Evolutionary conservation across 768 basidiomycete species (phyloP).

Genomic region (Kwoniella dejecticola): DNA sequence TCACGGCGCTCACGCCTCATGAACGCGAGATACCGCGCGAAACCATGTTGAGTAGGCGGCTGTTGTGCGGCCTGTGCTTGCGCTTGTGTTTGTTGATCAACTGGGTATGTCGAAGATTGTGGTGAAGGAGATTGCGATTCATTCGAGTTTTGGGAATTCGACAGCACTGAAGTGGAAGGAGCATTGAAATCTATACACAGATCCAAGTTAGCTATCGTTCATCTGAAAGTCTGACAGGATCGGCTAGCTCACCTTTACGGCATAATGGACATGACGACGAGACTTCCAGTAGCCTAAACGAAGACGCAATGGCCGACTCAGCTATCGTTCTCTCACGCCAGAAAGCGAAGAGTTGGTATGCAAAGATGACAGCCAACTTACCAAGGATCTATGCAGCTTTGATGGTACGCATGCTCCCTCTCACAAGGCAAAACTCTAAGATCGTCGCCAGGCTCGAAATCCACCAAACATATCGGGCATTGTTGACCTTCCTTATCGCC

Average conservation of each 20-base stretch:
- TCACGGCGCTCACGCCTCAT: slow-evolving; percentile 44
- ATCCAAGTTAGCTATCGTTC: neutral
- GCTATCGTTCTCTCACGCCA: neutral
- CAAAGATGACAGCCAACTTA: slow-evolving; percentile 26
- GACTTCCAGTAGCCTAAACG: slow-evolving; percentile 78
- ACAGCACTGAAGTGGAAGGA: slow-evolving; percentile 15
- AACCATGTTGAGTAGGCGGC: slow-evolving; percentile 43
- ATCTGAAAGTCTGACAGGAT: neutral
- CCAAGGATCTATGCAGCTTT: slow-evolving; percentile 78
- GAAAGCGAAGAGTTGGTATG: neutral
- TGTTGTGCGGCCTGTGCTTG: too few relatives aligned
- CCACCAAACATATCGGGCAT: slow-evolving; percentile 92
- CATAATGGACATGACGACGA: slow-evolving; percentile 91
- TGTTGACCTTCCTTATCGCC: slow-evolving; percentile 60
- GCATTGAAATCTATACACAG: slow-evolving; percentile 36
- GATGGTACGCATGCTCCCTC: slow-evolving; percentile 86
- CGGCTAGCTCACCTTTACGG: slow-evolving; percentile 68
- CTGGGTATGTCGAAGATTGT: slow-evolving; percentile 11
- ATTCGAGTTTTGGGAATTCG: slow-evolving; percentile 8
- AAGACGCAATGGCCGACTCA: neutral
- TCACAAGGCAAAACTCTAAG: slow-evolving; percentile 87
- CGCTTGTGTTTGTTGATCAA: slow-evolving; percentile 3
- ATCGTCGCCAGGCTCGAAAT: slow-evolving; percentile 93
- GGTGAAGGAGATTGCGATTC: slow-evolving; percentile 17
- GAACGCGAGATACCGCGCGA: slow-evolving; percentile 50